Evolutionary conservation across 1,139 yeast species (phyloP).

Genomic region (Insectozyma bohioensis): DNA sequence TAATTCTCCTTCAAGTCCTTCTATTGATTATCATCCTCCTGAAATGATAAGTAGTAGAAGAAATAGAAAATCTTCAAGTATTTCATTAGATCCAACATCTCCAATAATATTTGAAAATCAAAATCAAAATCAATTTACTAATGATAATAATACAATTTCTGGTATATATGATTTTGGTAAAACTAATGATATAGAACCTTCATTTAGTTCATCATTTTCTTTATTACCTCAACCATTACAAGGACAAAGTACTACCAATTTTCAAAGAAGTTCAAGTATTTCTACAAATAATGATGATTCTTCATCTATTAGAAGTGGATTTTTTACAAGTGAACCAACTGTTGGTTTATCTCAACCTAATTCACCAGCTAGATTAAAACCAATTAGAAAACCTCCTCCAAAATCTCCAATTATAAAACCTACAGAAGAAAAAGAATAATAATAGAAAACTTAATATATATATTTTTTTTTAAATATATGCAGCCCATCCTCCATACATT

Average conservation of each 20-base stretch:
- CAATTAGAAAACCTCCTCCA: slow-evolving; percentile 14
- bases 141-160: background rate
- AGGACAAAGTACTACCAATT: too few relatives aligned
- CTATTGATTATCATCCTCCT: slow-evolving; percentile 47
- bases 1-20: slow-evolving; percentile 12
- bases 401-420: slow-evolving; percentile 8
- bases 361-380: slow-evolving; percentile 8
- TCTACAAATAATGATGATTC: background rate
- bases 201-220: too few relatives aligned
- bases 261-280: background rate
- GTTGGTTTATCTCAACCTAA: slow-evolving; percentile 14
- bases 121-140: background rate
- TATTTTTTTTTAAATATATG: slow-evolving; percentile 40
- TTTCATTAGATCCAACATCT: slow-evolving; percentile 17
- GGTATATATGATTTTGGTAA: slow-evolving; percentile 3
- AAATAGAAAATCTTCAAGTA: slow-evolving; percentile 46
- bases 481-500: slow-evolving; percentile 97
- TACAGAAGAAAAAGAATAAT: background rate
- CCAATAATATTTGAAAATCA: too few relatives aligned
- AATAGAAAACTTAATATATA: too few relatives aligned
- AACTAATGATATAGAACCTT: background rate
- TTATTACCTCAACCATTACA: too few relatives aligned
- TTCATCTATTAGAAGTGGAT: slow-evolving; percentile 8
- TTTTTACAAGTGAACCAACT: slow-evolving; percentile 14
- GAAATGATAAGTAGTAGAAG: slow-evolving; percentile 67